Evolutionary conservation across 1,139 yeast species (phyloP).

Genomic region (Hyphopichia buzzinii): DNA sequence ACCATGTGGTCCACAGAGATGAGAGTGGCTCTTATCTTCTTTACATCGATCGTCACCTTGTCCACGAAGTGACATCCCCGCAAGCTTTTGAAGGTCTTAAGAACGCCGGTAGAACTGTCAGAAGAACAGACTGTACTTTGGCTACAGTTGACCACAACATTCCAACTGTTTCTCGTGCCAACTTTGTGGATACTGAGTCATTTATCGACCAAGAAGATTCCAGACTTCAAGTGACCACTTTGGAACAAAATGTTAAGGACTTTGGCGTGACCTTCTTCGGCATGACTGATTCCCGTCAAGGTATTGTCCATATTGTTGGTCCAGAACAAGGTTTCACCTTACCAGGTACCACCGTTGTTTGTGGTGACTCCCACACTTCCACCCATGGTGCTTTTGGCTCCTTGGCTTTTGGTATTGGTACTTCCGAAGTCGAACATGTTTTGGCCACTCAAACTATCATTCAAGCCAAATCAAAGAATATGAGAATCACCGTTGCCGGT

Average conservation of each 20-base stretch:
- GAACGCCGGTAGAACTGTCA: constrained; percentile 81
- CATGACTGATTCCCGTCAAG: constrained; percentile 91
- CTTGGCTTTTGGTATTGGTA: constrained; percentile 98
- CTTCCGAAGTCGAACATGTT: constrained; percentile 98
- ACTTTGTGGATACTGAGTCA: constrained; percentile 70
- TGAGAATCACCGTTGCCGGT: constrained; percentile 86
- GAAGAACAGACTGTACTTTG: constrained; percentile 91
- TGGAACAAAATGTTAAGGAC: constrained; percentile 88
- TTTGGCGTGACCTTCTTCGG: constrained; percentile 92
- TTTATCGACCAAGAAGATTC: constrained; percentile 92
- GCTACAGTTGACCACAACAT: constrained; percentile 98
- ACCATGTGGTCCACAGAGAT: constrained; percentile 87
- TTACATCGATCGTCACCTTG: constrained; percentile 93
- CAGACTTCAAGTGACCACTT: constrained; percentile 84
- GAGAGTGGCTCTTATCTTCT: constrained; percentile 82
- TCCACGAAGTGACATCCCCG: constrained; percentile 97
- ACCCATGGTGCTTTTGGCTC: constrained; percentile 99
- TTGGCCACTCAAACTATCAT: constrained; percentile 95
- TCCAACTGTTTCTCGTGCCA: constrained; percentile 82
- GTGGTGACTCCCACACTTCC: constrained; percentile 98
- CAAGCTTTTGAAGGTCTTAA: constrained; percentile 96
- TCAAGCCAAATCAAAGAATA: constrained; percentile 92
- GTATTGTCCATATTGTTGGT: constrained; percentile 96
- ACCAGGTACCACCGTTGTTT: constrained; percentile 97
- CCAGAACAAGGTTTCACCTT: constrained; percentile 98